Evolutionary conservation across 306 rosid species (phyloP).

Genomic region (Rosa persica): DNA sequence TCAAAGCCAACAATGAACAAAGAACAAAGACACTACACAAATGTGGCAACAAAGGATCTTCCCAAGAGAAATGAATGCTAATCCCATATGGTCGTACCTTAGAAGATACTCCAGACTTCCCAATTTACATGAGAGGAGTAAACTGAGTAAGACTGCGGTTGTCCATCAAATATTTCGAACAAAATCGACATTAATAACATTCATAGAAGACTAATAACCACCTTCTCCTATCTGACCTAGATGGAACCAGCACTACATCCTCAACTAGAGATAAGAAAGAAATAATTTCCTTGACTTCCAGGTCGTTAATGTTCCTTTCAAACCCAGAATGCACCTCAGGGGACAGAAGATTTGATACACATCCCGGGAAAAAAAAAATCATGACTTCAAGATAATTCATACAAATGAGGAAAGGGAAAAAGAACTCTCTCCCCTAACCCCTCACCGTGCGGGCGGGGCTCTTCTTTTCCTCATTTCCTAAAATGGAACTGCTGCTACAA

Average conservation of each 20-base stretch:
- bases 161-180: not conserved
- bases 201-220: not conserved
- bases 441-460: not conserved
- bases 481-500: not conserved
- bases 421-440: not conserved
- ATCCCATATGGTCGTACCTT: not conserved
- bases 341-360: not conserved
- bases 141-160: not conserved
- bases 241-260: not conserved
- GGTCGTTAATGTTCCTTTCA: not conserved
- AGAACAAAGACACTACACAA: not conserved
- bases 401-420: not conserved
- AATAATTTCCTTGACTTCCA: not conserved
- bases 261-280: not conserved
- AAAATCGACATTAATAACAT: not conserved
- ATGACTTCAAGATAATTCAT: not conserved
- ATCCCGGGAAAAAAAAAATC: not conserved
- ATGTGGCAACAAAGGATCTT: not conserved
- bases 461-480: not conserved
- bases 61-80: not conserved
- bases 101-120: not conserved
- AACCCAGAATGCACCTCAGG: not conserved
- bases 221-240: not conserved
- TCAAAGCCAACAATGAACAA: not conserved
- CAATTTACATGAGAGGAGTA: not conserved